Base-by-base conservation (phyloP, 225 moss, liverwort and hornwort species). In the Thuidium tamariscinum region DNA sequence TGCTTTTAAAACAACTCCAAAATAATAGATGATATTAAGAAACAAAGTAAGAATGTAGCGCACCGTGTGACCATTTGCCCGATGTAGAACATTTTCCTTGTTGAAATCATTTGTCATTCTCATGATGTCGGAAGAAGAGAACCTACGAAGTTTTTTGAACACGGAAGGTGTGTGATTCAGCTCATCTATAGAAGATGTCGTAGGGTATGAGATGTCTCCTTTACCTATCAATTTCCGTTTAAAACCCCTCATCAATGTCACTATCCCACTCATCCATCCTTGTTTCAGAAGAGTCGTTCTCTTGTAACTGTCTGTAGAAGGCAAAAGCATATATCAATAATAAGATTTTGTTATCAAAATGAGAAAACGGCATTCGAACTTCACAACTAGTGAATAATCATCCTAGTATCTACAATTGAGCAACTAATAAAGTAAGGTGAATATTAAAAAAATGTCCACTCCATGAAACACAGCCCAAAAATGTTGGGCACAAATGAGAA, bases 101-200 rank as follows among this genome's bases (percentile, higher is more conserved):
- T 46, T 72, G 83, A 95, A 97, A 73, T 91, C 69, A 44, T 88
- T 70, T 23, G 97, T 97, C 57, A 94, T 93, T 46, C 74, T 92
- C 90, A 80, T 93, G n/a, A 97, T 89, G 51, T 96, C 92, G 5
- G 84, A 89, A 64, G 87, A 87, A 54, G 93, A 86, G 82, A 97
- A 95, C 87, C 80, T 89, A 26, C 88, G 93, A 59, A 51, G 57
- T 21, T 1, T 16, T 41, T 41, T 3, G 29, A 78, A 59, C 44
- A 44, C 16, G 5, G 20, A 12, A 76, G 2, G 54, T 25, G 27
- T 39, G 18, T 1, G 7, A 3, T 19, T 39, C 57, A 57, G 5
- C 57, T 27, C 0, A 12, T 2, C 25, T 55, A 0, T 37, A 77
- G 6, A 61, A 3, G 48, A 25, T 74, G 44, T 42, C 8, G 3